A percentile compares a stretch with the other conserved stretches of the same genome.
Evolutionary conservation across 2,329 filamentous ascomycete genomes (phyloP).

Genomic region (Claviceps monticola): DNA sequence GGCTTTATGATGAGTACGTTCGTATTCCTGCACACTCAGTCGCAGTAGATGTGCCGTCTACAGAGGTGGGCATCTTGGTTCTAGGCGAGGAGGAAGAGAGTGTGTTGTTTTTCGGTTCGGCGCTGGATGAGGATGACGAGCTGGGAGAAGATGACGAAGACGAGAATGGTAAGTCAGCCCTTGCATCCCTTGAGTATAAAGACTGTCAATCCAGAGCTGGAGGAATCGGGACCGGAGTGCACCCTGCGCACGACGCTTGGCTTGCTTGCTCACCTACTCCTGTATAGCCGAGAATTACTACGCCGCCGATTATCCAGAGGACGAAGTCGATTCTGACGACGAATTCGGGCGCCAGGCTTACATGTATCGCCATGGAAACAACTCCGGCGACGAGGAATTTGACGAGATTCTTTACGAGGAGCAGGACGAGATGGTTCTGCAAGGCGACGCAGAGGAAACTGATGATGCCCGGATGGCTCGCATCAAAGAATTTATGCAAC

Average conservation of each 20-base stretch:
- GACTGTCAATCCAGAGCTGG: background rate
- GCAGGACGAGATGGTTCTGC: conserved; percentile 24
- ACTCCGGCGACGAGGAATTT: conserved; percentile 42
- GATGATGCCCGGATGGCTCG: conserved; percentile 23
- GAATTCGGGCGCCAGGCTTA: conserved; percentile 40
- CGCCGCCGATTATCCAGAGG: conserved; percentile 66
- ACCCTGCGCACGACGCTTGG: background rate
- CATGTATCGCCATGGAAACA: conserved; percentile 36
- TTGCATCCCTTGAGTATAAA: background rate
- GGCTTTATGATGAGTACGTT: conserved; percentile 51
- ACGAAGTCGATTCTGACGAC: conserved; percentile 57
- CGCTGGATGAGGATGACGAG: conserved; percentile 49
- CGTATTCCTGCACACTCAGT: conserved; percentile 42
- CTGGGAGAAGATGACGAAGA: conserved; percentile 46
- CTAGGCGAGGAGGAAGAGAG: conserved; percentile 45
- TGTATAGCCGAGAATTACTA: conserved; percentile 59
- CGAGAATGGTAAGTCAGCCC: conserved; percentile 40
- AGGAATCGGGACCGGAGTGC: background rate
- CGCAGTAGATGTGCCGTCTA: conserved; percentile 29
- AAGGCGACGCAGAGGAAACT: conserved; percentile 23
- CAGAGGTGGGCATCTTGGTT: conserved; percentile 41
- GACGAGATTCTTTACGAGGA: conserved; percentile 26
- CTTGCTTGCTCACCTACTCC: conserved; percentile 1
- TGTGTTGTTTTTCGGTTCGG: conserved; percentile 45
- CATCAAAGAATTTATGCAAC: conserved; percentile 24